phyloP scores from a whole-genome alignment of 176 grass and related monocot genomes.

The Coix lacrymajobi region DNA sequence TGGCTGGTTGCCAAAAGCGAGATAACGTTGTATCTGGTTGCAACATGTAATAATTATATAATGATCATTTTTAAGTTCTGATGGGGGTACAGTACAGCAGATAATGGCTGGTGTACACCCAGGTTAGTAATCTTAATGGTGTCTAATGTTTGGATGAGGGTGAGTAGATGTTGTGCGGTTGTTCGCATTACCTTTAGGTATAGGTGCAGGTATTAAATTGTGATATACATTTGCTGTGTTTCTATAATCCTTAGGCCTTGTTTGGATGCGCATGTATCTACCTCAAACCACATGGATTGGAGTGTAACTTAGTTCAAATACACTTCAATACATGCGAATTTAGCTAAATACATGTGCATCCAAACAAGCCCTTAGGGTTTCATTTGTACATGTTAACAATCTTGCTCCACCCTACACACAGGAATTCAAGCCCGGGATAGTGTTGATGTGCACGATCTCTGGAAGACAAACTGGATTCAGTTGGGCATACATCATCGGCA shows the following conservation, averaged over 20 bases:
- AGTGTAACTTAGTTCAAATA: too few relatives aligned
- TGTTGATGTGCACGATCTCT: neutral
- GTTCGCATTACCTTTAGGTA: neutral
- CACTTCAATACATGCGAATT: too few relatives aligned
- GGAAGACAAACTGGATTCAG: neutral
- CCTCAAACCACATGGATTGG: too few relatives aligned
- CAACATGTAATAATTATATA: slow-evolving; percentile 25
- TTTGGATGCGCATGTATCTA: too few relatives aligned
- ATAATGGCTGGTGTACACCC: neutral
- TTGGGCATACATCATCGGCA: neutral
- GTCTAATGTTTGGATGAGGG: neutral
- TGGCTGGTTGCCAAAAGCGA: slow-evolving; percentile 7
- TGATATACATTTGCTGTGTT: neutral
- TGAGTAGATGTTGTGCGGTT: neutral
- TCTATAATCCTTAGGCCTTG: neutral
- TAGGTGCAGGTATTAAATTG: neutral
- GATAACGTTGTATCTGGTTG: neutral
- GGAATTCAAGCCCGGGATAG: neutral
- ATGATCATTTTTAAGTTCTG: neutral
- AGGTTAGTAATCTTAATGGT: neutral
- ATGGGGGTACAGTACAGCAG: neutral
- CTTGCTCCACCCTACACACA: neutral
- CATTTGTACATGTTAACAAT: neutral
- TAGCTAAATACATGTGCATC: too few relatives aligned
- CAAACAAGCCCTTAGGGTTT: too few relatives aligned